Evolutionary conservation across 768 basidiomycete species (phyloP).

Genomic region (Podaxis carcinomalis): DNA sequence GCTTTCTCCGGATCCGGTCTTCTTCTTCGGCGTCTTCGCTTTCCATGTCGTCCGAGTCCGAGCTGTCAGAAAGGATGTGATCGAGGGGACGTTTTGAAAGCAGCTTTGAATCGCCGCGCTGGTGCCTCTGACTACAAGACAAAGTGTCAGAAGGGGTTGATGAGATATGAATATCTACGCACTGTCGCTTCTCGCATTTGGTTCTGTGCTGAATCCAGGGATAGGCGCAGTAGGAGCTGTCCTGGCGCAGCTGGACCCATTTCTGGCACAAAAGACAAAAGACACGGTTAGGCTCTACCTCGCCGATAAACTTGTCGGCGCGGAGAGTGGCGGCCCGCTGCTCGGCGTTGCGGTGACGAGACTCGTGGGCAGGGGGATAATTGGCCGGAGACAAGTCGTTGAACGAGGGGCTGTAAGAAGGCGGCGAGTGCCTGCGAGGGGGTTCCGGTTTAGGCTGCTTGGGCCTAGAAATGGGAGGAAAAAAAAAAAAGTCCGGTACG

Average conservation of each 20-base stretch:
- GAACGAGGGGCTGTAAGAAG: slow-evolving; percentile 36
- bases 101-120: slow-evolving; percentile 38
- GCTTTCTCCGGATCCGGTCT: slow-evolving; percentile 16
- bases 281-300: slow-evolving; percentile 71
- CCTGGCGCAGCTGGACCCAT: slow-evolving; percentile 81
- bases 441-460: slow-evolving; percentile 12
- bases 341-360: slow-evolving; percentile 72
- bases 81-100: background rate
- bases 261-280: slow-evolving; percentile 75
- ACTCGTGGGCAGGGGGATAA: slow-evolving; percentile 58
- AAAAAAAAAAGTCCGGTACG: no score
- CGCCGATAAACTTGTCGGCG: slow-evolving; percentile 58
- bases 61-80: slow-evolving; percentile 11
- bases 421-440: slow-evolving; percentile 14
- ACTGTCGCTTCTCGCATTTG: slow-evolving; percentile 74
- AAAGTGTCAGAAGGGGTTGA: background rate
- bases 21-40: slow-evolving; percentile 23
- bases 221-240: slow-evolving; percentile 75
- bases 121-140: slow-evolving; percentile 45
- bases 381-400: slow-evolving; percentile 56
- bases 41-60: slow-evolving; percentile 23
- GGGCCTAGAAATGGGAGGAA: no score
- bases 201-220: slow-evolving; percentile 78
- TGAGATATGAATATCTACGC: slow-evolving; percentile 17
- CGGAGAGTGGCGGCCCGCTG: slow-evolving; percentile 71